phyloP scores from a whole-genome alignment of 441 rosid species.

The Lepidium campestre region DNA sequence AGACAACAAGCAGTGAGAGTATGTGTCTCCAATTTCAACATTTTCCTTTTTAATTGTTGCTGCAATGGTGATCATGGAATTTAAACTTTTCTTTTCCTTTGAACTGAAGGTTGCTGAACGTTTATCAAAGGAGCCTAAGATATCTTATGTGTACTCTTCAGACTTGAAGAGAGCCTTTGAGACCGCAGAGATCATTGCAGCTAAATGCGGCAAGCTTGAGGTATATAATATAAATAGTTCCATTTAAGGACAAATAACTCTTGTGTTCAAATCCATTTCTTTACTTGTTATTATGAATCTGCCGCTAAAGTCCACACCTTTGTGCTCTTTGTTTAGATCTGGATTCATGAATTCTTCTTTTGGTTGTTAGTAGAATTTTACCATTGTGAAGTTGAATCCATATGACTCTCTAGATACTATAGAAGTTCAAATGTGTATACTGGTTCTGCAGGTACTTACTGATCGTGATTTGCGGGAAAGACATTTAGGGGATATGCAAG shows the following conservation, averaged over 20 bases:
- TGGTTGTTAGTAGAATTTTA: not conserved
- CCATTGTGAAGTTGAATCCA: not conserved
- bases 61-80: not conserved
- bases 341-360: not conserved
- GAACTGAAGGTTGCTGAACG: slow-evolving; percentile 54
- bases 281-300: not conserved
- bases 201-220: slow-evolving; percentile 54
- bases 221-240: slow-evolving; percentile 26
- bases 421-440: not conserved
- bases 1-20: slow-evolving; percentile 46
- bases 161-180: slow-evolving; percentile 74
- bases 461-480: slow-evolving; percentile 67
- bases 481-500: slow-evolving; percentile 82
- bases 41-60: not conserved
- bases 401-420: not conserved
- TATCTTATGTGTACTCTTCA: slow-evolving; percentile 58
- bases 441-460: slow-evolving; percentile 50
- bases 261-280: not conserved
- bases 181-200: slow-evolving; percentile 65
- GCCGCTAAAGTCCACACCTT: not conserved
- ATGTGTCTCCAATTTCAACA: not conserved
- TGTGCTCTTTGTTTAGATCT: not conserved
- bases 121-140: slow-evolving; percentile 49
- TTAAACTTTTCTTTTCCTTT: not conserved
- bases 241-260: not conserved